Conservation (phyloP, 2,329 filamentous ascomycete genomes). For the Trichoderma atroviride region DNA sequence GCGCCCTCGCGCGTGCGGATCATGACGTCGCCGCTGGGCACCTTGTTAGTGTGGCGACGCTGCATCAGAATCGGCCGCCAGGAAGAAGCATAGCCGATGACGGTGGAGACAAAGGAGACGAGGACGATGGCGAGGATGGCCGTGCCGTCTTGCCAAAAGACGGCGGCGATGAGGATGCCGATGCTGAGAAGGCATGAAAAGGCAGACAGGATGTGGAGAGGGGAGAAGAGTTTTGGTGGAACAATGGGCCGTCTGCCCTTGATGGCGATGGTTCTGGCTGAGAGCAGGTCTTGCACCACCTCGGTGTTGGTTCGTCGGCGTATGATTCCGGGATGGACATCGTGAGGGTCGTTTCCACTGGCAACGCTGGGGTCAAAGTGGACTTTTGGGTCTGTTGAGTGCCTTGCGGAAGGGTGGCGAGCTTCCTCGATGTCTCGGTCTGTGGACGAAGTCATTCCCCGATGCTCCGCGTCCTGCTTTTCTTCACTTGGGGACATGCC, state of each 20-base stretch:
- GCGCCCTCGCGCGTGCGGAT: slow-evolving; percentile 63
- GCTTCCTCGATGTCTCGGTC: slow-evolving; percentile 8
- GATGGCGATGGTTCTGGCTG: slow-evolving; percentile 46
- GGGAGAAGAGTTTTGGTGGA: slow-evolving; percentile 52
- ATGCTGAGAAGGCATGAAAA: slow-evolving; percentile 54
- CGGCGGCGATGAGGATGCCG: slow-evolving; percentile 50
- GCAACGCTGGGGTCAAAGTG: slow-evolving; percentile 25
- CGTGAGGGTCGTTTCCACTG: not conserved
- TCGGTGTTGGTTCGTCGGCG: slow-evolving; percentile 41
- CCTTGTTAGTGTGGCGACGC: slow-evolving; percentile 50
- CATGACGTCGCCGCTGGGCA: slow-evolving; percentile 61
- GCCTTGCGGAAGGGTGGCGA: not conserved
- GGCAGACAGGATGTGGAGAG: slow-evolving; percentile 56
- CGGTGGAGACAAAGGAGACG: slow-evolving; percentile 55
- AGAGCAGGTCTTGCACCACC: slow-evolving; percentile 47
- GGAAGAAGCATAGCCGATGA: slow-evolving; percentile 59
- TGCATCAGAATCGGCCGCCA: slow-evolving; percentile 60
- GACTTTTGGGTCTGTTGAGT: not conserved
- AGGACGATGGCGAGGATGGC: slow-evolving; percentile 50
- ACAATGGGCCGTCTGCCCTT: slow-evolving; percentile 48
- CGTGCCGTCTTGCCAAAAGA: slow-evolving; percentile 42
- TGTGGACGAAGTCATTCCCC: not conserved
- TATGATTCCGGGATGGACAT: not conserved
- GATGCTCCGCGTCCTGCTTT: not conserved
- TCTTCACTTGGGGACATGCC: not conserved